A percentile compares a stretch with the other conserved stretches of the same genome.
Evolutionary conservation across 73 alveolate genomes (phyloP).

Genomic region (Tetrahymena thermophila): DNA sequence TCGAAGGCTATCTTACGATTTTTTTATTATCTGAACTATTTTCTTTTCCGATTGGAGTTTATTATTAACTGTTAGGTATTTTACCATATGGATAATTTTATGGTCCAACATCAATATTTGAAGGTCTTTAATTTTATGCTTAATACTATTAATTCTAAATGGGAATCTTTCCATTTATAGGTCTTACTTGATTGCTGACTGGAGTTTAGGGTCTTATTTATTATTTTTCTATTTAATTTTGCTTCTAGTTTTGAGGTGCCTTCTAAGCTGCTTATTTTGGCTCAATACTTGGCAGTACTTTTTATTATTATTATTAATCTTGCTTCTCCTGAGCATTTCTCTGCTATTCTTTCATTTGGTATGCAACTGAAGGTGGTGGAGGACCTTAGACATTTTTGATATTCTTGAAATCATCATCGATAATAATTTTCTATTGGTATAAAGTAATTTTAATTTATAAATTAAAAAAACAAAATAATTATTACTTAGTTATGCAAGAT

Average conservation of each 20-base stretch:
- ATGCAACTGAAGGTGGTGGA: neutral
- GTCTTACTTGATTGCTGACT: neutral
- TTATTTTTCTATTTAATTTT: neutral
- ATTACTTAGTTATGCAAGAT: slow-evolving; percentile 52
- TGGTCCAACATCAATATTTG: neutral
- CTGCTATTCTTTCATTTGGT: neutral
- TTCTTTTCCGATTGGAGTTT: neutral
- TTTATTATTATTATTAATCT: neutral
- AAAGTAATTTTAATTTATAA: neutral
- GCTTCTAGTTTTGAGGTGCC: neutral
- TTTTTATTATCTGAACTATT: neutral
- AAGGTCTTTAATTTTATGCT: neutral
- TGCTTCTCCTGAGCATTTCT: neutral
- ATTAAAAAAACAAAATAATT: neutral
- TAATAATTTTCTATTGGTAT: neutral
- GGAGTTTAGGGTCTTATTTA: neutral
- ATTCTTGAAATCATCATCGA: neutral
- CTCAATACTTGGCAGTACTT: neutral
- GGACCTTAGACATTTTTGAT: neutral
- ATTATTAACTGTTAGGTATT: neutral
- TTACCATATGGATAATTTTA: neutral
- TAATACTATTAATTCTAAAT: neutral
- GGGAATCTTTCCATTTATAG: neutral
- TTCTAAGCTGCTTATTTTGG: neutral
- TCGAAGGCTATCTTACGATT: neutral